Base-by-base conservation (phyloP, 23 red algal genomes). In the Gracilaria vermiculophylla region DNA sequence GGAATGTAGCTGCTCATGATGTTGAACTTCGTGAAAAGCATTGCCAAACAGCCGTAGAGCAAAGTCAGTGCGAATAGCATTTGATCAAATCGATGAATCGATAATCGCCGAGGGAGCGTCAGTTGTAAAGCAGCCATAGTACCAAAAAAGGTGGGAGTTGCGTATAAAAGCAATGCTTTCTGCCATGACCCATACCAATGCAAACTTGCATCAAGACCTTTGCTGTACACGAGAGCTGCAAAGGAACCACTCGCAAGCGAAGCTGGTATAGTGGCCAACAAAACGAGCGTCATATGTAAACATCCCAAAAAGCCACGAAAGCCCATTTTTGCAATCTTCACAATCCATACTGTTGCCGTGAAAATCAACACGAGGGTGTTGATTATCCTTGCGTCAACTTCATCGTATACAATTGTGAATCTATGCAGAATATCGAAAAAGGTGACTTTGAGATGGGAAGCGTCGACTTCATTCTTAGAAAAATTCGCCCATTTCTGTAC, bases 1-100 rank as follows among this genome's bases (percentile, higher is more conserved):
- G 83, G 83, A 24, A 87, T 87, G 45, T 87, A 87, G 45, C 83
- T 87, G 83, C 64, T 87, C 83, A 87, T 87, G 3, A 74, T n/a
- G 50, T 35, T 55, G 49, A 43, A 17, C 16, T 52, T 48, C 28
- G 47, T 87, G 24, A 87, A 58, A 6, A 76, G 33, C 2, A 77
- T 34, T 21, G 70, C 25, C 4, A 87, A 16, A 3, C 17, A n/a
- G 33, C 28, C n/a, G 37, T 76, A 64, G 53, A 75, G 51, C 8
- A 75, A 31, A 57, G 83, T 60, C 16, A 62, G 37, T 32, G 83
- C 83, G 25, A 87, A 87, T 7, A 87, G 70, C 83, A 87, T 87
- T 33, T 87, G 41, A 77, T 73, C 67, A 76, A 41, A 87, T 31
- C 83, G 17, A 37, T 75, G 48, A 4, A 23, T 28, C 13, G 83